A percentile compares a stretch with the other conserved stretches of the same genome.
Evolutionary conservation across 2,329 filamentous ascomycete genomes (phyloP).

Genomic region (Penicillium hesseltinei): DNA sequence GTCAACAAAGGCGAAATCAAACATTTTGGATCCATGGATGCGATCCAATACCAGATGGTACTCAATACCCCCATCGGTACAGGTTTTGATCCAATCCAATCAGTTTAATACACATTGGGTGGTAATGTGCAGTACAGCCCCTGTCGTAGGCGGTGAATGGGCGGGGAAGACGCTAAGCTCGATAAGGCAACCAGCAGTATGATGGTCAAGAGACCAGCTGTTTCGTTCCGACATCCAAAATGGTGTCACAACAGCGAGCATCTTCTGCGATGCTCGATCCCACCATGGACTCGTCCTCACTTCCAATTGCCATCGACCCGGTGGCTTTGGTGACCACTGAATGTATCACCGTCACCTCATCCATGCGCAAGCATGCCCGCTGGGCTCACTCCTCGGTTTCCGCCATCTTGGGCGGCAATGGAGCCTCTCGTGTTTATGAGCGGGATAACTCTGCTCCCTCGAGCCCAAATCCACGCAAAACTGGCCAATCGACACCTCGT

Average conservation of each 20-base stretch:
- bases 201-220: conserved; percentile 27
- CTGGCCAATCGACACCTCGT: conserved; percentile 19
- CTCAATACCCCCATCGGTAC: background rate
- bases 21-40: conserved; percentile 8
- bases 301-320: conserved; percentile 83
- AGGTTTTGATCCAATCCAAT: background rate
- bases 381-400: conserved; percentile 96
- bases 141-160: conserved; percentile 26
- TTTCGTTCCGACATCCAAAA: conserved; percentile 21
- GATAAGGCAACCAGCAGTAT: conserved; percentile 26
- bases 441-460: conserved; percentile 42
- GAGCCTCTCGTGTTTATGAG: conserved; percentile 47
- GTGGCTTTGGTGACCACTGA: conserved; percentile 94
- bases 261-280: conserved; percentile 25
- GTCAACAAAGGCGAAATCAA: conserved; percentile 5
- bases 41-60: conserved; percentile 3
- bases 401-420: conserved; percentile 79
- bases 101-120: background rate
- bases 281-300: conserved; percentile 35
- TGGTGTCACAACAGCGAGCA: conserved; percentile 25
- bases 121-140: conserved; percentile 10
- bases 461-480: conserved; percentile 35
- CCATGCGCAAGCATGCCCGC: conserved; percentile 95
- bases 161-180: conserved; percentile 27
- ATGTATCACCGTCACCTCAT: conserved; percentile 97